A percentile compares a stretch with the other conserved stretches of the same genome.
Evolutionary conservation across 768 basidiomycete genomes (phyloP).

Genomic region (Lentinula guzmanii): DNA sequence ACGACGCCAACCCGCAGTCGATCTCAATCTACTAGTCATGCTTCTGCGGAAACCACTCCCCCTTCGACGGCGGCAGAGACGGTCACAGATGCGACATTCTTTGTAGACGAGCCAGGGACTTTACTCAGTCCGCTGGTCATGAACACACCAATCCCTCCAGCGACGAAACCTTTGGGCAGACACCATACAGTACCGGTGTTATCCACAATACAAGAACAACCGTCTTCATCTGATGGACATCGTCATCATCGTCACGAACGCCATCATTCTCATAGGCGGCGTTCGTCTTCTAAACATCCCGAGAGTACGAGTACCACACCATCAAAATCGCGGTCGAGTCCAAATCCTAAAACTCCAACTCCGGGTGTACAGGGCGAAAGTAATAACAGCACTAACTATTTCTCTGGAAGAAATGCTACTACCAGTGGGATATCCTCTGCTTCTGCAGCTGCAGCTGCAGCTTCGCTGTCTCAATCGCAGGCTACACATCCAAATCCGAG

Average conservation of each 20-base stretch:
- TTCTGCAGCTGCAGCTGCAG: constrained; percentile 1
- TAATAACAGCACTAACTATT: neutral
- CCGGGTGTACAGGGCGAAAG: neutral
- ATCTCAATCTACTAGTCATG: neutral
- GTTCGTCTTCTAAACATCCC: constrained; percentile 7
- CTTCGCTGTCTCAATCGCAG: neutral
- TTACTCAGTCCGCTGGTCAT: constrained; percentile 42
- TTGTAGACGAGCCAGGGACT: constrained; percentile 40
- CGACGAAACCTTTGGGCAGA: constrained; percentile 19
- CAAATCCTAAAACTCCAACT: constrained; percentile 1
- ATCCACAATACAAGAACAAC: neutral
- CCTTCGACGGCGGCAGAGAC: neutral
- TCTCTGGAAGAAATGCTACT: neutral
- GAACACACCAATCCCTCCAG: constrained; percentile 23
- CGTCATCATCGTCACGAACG: neutral
- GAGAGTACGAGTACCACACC: constrained; percentile 10
- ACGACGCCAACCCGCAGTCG: constrained; percentile 6
- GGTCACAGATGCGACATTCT: constrained; percentile 1
- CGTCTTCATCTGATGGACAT: constrained; percentile 31
- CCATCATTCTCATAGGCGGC: constrained; percentile 3
- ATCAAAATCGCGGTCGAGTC: neutral
- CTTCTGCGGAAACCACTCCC: neutral
- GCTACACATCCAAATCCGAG: constrained; percentile 4
- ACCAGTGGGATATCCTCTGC: constrained; percentile 3
- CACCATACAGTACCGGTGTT: constrained; percentile 26